phyloP scores from a whole-genome alignment of 129 eudicot genomes.

The Flaveria linearis region DNA sequence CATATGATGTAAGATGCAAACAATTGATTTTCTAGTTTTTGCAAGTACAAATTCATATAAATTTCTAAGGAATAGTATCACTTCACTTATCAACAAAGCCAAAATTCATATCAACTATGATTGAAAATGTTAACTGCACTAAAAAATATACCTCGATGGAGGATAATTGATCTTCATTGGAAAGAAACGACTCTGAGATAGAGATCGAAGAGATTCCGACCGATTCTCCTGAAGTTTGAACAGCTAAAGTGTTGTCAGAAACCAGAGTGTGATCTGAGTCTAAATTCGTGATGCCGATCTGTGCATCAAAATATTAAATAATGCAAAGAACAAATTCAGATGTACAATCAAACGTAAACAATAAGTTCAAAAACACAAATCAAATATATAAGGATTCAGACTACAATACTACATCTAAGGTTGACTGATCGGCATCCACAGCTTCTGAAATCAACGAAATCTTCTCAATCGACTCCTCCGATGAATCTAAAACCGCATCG shows the following conservation, averaged over 20 bases:
- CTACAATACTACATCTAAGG: conserved; percentile 13
- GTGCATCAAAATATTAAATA: conserved; percentile 9
- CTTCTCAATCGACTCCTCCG: conserved; percentile 20
- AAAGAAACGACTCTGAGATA: conserved; percentile 8
- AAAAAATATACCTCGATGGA: conserved; percentile 23
- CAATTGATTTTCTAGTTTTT: neutral
- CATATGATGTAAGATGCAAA: neutral
- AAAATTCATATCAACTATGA: neutral
- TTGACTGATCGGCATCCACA: conserved; percentile 14
- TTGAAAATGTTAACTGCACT: neutral
- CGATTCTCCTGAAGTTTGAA: conserved; percentile 14
- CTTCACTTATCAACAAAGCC: neutral
- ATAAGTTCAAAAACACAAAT: neutral
- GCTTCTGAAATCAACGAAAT: conserved; percentile 6
- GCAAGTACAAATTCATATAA: neutral
- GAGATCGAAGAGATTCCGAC: neutral
- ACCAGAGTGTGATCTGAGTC: neutral
- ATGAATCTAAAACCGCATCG: neutral
- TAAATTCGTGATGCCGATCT: conserved; percentile 12
- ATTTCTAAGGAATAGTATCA: neutral
- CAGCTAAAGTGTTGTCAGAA: neutral
- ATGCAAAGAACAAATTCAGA: neutral
- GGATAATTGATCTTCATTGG: conserved; percentile 16
- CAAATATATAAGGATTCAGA: neutral
- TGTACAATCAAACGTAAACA: neutral